A percentile compares a stretch with the other conserved stretches of the same genome.
phyloP scores from a whole-genome alignment of 2,329 filamentous ascomycete species.

The Scedosporium dehoogii region DNA sequence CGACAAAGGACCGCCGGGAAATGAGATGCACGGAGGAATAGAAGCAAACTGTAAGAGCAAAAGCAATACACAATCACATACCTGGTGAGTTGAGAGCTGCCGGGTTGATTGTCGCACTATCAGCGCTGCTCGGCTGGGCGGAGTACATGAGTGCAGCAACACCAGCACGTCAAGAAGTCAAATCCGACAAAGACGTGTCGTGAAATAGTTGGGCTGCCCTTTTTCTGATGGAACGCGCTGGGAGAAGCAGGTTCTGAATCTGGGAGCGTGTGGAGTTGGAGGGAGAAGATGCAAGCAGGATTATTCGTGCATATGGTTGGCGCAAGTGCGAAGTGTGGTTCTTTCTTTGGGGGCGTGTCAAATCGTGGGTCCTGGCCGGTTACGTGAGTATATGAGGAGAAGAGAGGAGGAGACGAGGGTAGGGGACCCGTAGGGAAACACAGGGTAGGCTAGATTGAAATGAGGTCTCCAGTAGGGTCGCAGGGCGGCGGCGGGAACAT shows the following conservation, averaged over 20 bases:
- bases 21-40: background rate
- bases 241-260: conserved; percentile 17
- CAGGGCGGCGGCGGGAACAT: conserved; percentile 6
- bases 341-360: conserved; percentile 4
- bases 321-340: conserved; percentile 19
- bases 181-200: conserved; percentile 49
- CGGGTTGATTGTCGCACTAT: conserved; percentile 84
- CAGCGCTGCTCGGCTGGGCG: conserved; percentile 54
- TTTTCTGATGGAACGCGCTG: conserved; percentile 15
- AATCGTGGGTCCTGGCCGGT: conserved; percentile 5
- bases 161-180: conserved; percentile 24
- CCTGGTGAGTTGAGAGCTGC: conserved; percentile 71
- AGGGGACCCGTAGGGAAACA: background rate
- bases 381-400: conserved; percentile 1
- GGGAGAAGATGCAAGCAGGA: conserved; percentile 33
- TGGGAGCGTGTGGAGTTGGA: conserved; percentile 22
- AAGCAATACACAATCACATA: conserved; percentile 34
- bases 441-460: background rate
- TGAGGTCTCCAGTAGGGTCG: conserved; percentile 7
- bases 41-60: conserved; percentile 10
- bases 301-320: conserved; percentile 42
- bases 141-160: conserved; percentile 26
- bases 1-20: background rate
- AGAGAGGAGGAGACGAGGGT: background rate
- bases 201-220: conserved; percentile 47